Conservation (phyloP, 1,284 basidiomycete species). For the Heliocybe sulcata region DNA sequence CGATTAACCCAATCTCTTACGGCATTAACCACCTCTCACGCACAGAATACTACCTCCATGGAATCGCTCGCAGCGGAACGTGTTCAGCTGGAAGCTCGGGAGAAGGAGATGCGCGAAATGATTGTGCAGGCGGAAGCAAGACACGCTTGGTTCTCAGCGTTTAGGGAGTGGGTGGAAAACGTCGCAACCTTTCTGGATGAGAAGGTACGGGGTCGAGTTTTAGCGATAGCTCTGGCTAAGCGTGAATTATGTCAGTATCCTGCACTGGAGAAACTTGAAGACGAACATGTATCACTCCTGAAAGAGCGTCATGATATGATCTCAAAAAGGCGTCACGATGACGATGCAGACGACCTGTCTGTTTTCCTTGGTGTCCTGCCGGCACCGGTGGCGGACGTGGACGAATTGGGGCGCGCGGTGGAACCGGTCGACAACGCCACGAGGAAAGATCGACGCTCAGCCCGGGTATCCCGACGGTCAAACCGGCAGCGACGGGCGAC, state of each 20-base stretch:
- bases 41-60: constrained; percentile 55
- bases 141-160: constrained; percentile 80
- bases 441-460: constrained; percentile 47
- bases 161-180: constrained; percentile 83
- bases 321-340: constrained; percentile 52
- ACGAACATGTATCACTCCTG: constrained; percentile 68
- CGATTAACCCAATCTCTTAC: constrained; percentile 59
- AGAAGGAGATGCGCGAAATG: constrained; percentile 75
- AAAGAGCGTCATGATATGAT: constrained; percentile 73
- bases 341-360: constrained; percentile 80
- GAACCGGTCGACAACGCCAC: constrained; percentile 37
- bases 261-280: constrained; percentile 78
- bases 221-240: constrained; percentile 3
- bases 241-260: constrained; percentile 57
- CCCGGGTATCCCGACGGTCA: constrained; percentile 40
- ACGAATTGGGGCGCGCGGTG: constrained; percentile 58
- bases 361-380: constrained; percentile 61
- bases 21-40: constrained; percentile 64
- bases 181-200: constrained; percentile 87
- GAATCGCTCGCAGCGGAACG: constrained; percentile 61
- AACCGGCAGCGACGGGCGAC: constrained; percentile 27
- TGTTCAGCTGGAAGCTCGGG: constrained; percentile 65
- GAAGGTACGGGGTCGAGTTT: constrained; percentile 49
- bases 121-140: constrained; percentile 78
- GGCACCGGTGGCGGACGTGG: constrained; percentile 37